phyloP scores from a whole-genome alignment of 306 rosid genomes.

The Vigna reflexopilosa region DNA sequence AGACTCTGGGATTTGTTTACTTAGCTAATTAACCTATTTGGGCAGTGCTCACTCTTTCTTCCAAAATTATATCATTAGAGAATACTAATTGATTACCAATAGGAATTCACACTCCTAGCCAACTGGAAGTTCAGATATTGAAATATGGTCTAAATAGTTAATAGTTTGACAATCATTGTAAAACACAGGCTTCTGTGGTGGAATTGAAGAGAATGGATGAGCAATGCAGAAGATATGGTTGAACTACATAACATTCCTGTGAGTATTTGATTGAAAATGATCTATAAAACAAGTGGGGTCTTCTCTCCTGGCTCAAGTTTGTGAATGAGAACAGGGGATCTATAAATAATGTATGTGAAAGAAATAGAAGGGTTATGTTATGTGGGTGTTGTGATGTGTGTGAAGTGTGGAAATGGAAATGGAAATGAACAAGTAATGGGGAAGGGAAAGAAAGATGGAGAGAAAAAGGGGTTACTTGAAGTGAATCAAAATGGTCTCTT shows the following conservation, averaged over 20 bases:
- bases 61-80: neutral
- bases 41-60: neutral
- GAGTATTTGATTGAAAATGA: neutral
- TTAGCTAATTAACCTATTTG: neutral
- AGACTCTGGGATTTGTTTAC: neutral
- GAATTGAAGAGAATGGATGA: neutral
- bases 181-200: neutral
- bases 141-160: neutral
- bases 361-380: too few relatives aligned
- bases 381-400: too few relatives aligned
- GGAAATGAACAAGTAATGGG: neutral
- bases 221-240: neutral
- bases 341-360: neutral
- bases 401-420: neutral
- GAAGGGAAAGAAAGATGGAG: neutral
- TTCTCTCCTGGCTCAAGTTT: neutral
- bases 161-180: neutral
- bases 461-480: conserved; percentile 45
- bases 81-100: neutral
- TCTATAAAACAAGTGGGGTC: neutral
- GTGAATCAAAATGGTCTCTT: conserved; percentile 80
- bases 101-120: neutral
- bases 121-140: neutral
- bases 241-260: neutral
- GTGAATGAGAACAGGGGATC: neutral